Percentiles rank a stretch among this genome's conserved stretches.
Evolutionary conservation across 2,329 filamentous ascomycete genomes (phyloP).

Genomic region (Arthrobotrys pseudoclavata): DNA sequence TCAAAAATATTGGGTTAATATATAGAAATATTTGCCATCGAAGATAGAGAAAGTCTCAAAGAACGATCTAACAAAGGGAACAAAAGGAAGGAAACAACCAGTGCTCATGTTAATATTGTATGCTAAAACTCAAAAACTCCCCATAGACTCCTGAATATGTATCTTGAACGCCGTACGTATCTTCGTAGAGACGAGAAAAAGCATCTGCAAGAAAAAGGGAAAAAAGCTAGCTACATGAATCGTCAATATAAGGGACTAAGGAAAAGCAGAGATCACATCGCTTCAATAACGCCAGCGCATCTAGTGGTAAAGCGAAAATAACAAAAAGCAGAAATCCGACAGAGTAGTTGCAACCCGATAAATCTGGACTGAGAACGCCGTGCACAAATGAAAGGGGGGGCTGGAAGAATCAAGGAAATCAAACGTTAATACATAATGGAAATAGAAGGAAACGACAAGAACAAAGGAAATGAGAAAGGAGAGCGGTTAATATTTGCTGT

Average conservation of each 20-base stretch:
- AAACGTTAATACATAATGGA: slow-evolving; percentile 33
- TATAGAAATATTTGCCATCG: slow-evolving; percentile 4
- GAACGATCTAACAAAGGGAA: slow-evolving; percentile 44
- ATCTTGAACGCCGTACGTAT: slow-evolving; percentile 27
- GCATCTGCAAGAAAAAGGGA: too few relatives aligned
- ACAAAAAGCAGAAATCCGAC: slow-evolving; percentile 15
- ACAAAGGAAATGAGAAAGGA: slow-evolving; percentile 34
- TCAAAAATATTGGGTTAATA: not conserved
- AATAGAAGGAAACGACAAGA: slow-evolving; percentile 10
- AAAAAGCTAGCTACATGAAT: slow-evolving; percentile 17
- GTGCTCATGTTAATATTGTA: slow-evolving; percentile 20
- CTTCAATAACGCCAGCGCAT: slow-evolving; percentile 60
- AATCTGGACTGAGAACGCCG: slow-evolving; percentile 39
- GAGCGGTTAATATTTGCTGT: slow-evolving; percentile 29
- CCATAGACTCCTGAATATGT: slow-evolving; percentile 26
- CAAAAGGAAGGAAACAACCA: slow-evolving; percentile 26
- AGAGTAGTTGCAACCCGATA: slow-evolving; percentile 34
- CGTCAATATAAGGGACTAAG: slow-evolving; percentile 2
- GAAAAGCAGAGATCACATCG: slow-evolving; percentile 31
- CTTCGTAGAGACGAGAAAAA: slow-evolving; percentile 21
- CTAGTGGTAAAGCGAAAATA: slow-evolving; percentile 46
- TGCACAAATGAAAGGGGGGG: slow-evolving; percentile 25
- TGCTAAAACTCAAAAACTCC: not conserved
- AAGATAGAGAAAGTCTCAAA: not conserved
- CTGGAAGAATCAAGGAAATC: slow-evolving; percentile 1